These are phyloP conservation scores for Kandelia obovata DNA, from an alignment of 345 rosid genomes.

Conservation along the genomic window DNA sequence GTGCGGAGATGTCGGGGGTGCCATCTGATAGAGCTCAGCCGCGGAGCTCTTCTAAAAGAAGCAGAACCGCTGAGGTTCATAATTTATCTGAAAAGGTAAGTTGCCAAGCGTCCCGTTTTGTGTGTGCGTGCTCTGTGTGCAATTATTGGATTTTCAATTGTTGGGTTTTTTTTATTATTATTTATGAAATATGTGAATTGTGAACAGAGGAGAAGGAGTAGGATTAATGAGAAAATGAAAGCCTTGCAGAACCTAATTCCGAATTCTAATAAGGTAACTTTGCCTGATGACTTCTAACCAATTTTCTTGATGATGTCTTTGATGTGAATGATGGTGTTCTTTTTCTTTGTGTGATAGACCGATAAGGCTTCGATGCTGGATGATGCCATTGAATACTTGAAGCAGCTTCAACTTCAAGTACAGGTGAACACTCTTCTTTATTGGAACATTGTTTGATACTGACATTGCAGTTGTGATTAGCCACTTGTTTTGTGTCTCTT, in stretches of 20 bases:
- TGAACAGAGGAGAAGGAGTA: constrained; percentile 82
- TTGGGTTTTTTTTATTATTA: not conserved
- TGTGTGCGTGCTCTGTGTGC: not conserved
- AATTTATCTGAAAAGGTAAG: constrained; percentile 94
- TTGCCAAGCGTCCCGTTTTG: not conserved
- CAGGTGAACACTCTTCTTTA: constrained; percentile 41
- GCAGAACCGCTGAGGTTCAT: constrained; percentile 95
- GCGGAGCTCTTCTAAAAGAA: constrained; percentile 67
- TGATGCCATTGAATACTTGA: constrained; percentile 74
- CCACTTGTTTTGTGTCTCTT: not conserved
- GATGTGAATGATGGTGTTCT: not conserved
- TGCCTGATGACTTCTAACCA: not conserved
- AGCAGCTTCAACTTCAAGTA: constrained; percentile 84
- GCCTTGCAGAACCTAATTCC: constrained; percentile 92
- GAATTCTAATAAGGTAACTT: constrained; percentile 77
- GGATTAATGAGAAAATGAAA: constrained; percentile 97
- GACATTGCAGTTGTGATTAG: not conserved
- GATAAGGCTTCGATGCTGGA: constrained; percentile 91
- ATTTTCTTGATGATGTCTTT: not conserved
- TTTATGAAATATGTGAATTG: constrained; percentile 13
- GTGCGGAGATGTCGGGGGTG: constrained; percentile 31
- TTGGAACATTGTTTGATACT: not conserved
- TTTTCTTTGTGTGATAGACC: constrained; percentile 35
- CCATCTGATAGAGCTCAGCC: constrained; percentile 32
- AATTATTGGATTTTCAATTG: constrained; percentile 11